Conservation (phyloP, 495 filamentous ascomycete species). For the Penicillium psychrofluorescens region DNA sequence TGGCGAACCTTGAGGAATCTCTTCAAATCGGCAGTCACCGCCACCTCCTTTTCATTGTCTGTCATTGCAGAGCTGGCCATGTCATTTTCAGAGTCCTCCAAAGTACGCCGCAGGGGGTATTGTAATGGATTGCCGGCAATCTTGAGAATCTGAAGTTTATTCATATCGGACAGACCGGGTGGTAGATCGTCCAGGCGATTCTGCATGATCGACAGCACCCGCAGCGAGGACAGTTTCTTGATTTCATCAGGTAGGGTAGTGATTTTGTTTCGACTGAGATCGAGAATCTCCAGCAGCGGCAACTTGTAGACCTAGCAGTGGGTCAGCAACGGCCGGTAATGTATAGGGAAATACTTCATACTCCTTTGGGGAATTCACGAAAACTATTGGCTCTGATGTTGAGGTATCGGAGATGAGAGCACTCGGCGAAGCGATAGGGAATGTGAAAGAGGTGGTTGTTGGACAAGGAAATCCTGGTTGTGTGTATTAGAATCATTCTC, state of each 20-base stretch:
- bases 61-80: conserved; percentile 35
- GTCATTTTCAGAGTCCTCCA: conserved; percentile 38
- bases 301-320: conserved; percentile 63
- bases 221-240: conserved; percentile 64
- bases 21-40: conserved; percentile 68
- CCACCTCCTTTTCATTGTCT: conserved; percentile 57
- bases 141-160: conserved; percentile 77
- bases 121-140: conserved; percentile 76
- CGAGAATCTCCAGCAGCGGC: conserved; percentile 81
- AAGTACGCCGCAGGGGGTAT: conserved; percentile 35
- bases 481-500: too few relatives aligned
- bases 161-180: conserved; percentile 78
- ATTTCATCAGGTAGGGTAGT: conserved; percentile 71
- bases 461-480: conserved; percentile 69
- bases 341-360: conserved; percentile 37
- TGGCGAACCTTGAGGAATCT: conserved; percentile 60
- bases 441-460: conserved; percentile 81
- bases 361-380: conserved; percentile 77
- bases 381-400: conserved; percentile 86
- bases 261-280: conserved; percentile 82
- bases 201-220: conserved; percentile 72
- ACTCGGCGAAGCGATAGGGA: conserved; percentile 74
- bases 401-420: conserved; percentile 85
- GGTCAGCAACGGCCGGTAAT: conserved; percentile 16
- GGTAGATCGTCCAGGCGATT: conserved; percentile 83